Percentiles rank a stretch among this genome's conserved stretches.
Evolutionary conservation across 164 flowering plant genomes (phyloP).

Genomic region (Platanus orientalis): DNA sequence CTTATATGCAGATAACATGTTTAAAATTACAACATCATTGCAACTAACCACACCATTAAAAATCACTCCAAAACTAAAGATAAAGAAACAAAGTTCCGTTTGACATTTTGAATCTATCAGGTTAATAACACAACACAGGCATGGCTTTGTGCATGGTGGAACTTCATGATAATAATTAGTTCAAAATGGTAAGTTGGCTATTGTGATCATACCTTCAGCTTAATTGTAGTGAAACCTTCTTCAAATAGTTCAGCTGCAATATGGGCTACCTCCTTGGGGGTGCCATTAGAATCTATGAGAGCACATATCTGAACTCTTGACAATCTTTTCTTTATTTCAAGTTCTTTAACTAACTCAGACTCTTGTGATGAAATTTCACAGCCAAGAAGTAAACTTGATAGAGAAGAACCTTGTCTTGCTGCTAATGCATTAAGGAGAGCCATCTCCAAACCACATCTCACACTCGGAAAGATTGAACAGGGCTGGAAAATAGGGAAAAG

Average conservation of each 20-base stretch:
- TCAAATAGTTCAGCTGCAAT: slow-evolving; percentile 55
- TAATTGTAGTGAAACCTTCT: slow-evolving; percentile 83
- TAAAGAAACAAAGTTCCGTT: neutral
- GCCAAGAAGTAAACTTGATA: slow-evolving; percentile 42
- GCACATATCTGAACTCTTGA: slow-evolving; percentile 64
- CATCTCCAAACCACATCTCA: slow-evolving; percentile 93
- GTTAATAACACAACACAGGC: neutral
- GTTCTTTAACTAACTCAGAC: slow-evolving; percentile 20
- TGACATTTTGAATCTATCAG: neutral
- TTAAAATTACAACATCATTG: neutral
- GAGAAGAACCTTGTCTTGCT: slow-evolving; percentile 43
- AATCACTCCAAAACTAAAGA: neutral
- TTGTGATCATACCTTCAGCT: slow-evolving; percentile 56
- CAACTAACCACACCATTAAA: neutral
- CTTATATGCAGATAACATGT: neutral
- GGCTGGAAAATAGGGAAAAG: slow-evolving; percentile 39
- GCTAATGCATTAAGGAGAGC: slow-evolving; percentile 87
- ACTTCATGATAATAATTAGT: neutral
- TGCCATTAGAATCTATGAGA: slow-evolving; percentile 71
- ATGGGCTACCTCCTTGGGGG: slow-evolving; percentile 65
- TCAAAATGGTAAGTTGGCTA: neutral
- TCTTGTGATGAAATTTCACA: slow-evolving; percentile 7
- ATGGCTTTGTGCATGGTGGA: neutral
- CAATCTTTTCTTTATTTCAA: slow-evolving; percentile 17
- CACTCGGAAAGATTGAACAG: slow-evolving; percentile 78